Evolutionary conservation across 306 rosid species (phyloP).

Genomic region (Echinosophora koreensis): DNA sequence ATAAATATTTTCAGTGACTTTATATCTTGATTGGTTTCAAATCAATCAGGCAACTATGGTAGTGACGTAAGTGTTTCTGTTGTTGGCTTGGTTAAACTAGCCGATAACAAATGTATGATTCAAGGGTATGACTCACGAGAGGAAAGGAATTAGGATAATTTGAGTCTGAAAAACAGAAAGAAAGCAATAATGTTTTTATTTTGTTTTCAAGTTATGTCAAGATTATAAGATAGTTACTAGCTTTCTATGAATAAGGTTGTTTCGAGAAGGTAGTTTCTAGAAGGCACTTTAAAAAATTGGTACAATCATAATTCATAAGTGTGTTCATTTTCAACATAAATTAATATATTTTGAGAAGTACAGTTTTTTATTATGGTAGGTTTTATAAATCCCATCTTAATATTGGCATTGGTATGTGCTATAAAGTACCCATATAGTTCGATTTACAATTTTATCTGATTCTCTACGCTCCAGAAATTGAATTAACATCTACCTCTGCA

Average conservation of each 20-base stretch:
- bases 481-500: neutral
- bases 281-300: slow-evolving; percentile 8
- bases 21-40: neutral
- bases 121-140: neutral
- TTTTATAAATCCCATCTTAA: neutral
- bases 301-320: neutral
- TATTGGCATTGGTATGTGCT: slow-evolving; percentile 1
- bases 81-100: neutral
- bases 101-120: neutral
- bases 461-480: neutral
- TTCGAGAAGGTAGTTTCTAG: neutral
- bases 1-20: neutral
- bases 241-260: neutral
- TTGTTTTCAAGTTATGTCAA: neutral
- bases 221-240: neutral
- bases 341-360: neutral
- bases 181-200: neutral
- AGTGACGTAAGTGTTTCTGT: neutral
- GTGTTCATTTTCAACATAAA: neutral
- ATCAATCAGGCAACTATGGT: neutral
- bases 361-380: slow-evolving; percentile 3
- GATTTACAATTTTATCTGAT: slow-evolving; percentile 14
- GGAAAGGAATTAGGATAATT: neutral
- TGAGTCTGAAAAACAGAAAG: neutral
- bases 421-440: neutral